Conservation (phyloP, 129 eudicot genomes). For the Flaveria linearis region DNA sequence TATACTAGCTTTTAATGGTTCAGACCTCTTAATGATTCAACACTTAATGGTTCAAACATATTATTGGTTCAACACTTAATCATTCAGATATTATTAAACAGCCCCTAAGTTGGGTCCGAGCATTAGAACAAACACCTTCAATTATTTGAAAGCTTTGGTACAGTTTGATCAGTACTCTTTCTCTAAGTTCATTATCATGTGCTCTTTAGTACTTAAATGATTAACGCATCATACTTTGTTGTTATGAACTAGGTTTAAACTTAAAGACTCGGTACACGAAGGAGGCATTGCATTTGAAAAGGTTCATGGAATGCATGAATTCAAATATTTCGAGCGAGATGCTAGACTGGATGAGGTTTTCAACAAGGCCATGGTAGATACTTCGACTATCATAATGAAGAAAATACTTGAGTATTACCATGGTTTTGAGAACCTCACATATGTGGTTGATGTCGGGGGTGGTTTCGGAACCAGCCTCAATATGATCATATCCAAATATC, state of each 20-base stretch:
- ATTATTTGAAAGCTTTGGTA: too few species aligned
- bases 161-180: too few species aligned
- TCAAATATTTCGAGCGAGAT: slow-evolving; percentile 10
- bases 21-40: too few species aligned
- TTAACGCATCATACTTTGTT: not conserved
- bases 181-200: too few species aligned
- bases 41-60: too few species aligned
- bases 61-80: too few species aligned
- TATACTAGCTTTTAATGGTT: too few species aligned
- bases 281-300: slow-evolving; percentile 36
- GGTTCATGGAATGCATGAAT: slow-evolving; percentile 21
- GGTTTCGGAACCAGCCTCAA: slow-evolving; percentile 38
- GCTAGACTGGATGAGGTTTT: slow-evolving; percentile 21
- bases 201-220: too few species aligned
- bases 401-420: slow-evolving; percentile 28
- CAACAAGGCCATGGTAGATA: slow-evolving; percentile 37
- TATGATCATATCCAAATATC: slow-evolving; percentile 27
- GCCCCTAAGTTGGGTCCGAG: too few species aligned
- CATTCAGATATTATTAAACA: too few species aligned
- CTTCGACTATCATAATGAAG: slow-evolving; percentile 23
- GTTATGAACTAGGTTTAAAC: slow-evolving; percentile 14
- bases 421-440: slow-evolving; percentile 31
- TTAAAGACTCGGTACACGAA: slow-evolving; percentile 18
- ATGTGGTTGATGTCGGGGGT: slow-evolving; percentile 41
- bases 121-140: too few species aligned